Evolutionary conservation across 805 yeast species (phyloP).

Genomic region (Teunomyces cretensis): DNA sequence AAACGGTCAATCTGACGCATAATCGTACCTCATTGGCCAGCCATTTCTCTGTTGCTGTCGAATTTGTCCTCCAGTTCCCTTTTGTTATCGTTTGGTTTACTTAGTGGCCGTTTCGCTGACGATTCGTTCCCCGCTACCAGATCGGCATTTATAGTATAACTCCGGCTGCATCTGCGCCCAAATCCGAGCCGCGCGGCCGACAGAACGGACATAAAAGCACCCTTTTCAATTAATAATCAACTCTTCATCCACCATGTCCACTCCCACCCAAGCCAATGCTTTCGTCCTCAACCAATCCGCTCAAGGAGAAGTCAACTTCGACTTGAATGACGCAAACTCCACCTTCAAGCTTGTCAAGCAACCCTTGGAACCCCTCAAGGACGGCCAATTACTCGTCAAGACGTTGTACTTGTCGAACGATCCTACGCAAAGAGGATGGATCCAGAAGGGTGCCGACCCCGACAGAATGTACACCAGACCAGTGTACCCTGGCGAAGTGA

Average conservation of each 20-base stretch:
- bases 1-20: too few species aligned
- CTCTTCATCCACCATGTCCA: neutral
- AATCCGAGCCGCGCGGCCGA: too few species aligned
- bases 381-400: constrained; percentile 28
- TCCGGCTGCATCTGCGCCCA: too few species aligned
- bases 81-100: too few species aligned
- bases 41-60: too few species aligned
- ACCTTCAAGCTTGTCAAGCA: constrained; percentile 27
- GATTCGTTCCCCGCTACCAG: too few species aligned
- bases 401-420: constrained; percentile 33
- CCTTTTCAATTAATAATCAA: too few species aligned
- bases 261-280: neutral
- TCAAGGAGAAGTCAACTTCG: neutral
- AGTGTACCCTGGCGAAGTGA: constrained; percentile 43
- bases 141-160: too few species aligned
- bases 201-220: too few species aligned
- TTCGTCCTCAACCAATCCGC: neutral
- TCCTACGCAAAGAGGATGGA: constrained; percentile 39
- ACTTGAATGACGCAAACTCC: constrained; percentile 17
- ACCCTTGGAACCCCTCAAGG: constrained; percentile 15
- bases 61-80: too few species aligned
- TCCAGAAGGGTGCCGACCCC: constrained; percentile 24
- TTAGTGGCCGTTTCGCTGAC: too few species aligned
- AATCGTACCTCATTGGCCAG: too few species aligned
- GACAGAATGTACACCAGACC: constrained; percentile 27